These are phyloP conservation scores for Phyllosticta capitalensis DNA, from an alignment of 2,329 filamentous ascomycete genomes.

Conservation along the genomic window DNA sequence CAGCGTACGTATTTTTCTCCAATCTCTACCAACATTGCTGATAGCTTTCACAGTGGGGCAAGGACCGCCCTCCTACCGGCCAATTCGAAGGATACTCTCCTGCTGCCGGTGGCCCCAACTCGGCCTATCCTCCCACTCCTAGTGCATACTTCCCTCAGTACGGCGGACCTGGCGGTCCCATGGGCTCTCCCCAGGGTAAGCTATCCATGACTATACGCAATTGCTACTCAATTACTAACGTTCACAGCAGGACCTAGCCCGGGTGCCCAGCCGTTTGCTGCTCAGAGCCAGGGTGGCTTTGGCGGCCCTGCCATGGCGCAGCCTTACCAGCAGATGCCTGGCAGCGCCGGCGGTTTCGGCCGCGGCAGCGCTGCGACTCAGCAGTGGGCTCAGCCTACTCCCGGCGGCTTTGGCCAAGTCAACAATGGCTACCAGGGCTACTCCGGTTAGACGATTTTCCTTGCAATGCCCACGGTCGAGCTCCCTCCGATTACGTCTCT, in stretches of 20 bases:
- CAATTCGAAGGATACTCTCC: slow-evolving; percentile 77
- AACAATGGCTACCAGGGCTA: slow-evolving; percentile 52
- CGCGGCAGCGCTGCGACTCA: slow-evolving; percentile 50
- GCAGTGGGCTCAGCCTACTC: slow-evolving; percentile 44
- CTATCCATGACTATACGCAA: slow-evolving; percentile 20
- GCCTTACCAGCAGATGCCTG: slow-evolving; percentile 41
- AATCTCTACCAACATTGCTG: slow-evolving; percentile 19
- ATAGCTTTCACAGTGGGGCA: slow-evolving; percentile 68
- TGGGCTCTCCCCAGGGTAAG: slow-evolving; percentile 49
- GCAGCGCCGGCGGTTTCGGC: slow-evolving; percentile 74
- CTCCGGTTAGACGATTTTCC: slow-evolving; percentile 39
- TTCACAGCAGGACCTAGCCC: slow-evolving; percentile 41
- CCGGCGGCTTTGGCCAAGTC: slow-evolving; percentile 35
- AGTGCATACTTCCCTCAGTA: slow-evolving; percentile 90
- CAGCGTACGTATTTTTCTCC: slow-evolving; percentile 63
- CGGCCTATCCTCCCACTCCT: slow-evolving; percentile 70
- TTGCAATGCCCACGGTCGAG: slow-evolving; percentile 8
- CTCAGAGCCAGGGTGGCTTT: slow-evolving; percentile 46
- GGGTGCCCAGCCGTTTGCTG: slow-evolving; percentile 52
- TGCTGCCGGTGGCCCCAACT: slow-evolving; percentile 57
- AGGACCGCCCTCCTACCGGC: slow-evolving; percentile 85
- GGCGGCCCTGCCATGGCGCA: slow-evolving; percentile 50
- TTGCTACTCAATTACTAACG: slow-evolving; percentile 23
- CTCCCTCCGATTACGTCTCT: slow-evolving; percentile 7
- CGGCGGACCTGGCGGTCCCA: slow-evolving; percentile 56